phyloP scores from a whole-genome alignment of 2,329 filamentous ascomycete species.

The Ciborinia camelliae region DNA sequence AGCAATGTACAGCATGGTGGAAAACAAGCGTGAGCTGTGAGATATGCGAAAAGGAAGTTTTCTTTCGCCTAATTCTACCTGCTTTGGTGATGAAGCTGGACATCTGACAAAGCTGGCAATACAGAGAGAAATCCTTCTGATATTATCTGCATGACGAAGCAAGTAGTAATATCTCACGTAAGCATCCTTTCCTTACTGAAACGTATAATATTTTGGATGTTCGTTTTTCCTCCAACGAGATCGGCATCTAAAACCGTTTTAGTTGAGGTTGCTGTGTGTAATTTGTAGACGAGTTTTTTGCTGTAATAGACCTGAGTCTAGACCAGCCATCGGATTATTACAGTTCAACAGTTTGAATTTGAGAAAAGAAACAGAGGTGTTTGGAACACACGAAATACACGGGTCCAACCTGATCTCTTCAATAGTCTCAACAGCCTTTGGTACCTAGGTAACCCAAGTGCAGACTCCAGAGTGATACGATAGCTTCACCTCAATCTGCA shows the following conservation, averaged over 20 bases:
- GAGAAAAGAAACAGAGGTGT: background rate
- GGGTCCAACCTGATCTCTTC: background rate
- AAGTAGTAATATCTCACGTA: background rate
- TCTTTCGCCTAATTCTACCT: background rate
- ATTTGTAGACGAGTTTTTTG: background rate
- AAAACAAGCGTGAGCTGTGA: background rate
- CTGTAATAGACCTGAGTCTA: background rate
- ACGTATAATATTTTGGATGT: background rate
- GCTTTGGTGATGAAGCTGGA: background rate
- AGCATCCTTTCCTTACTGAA: background rate
- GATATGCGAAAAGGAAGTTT: background rate
- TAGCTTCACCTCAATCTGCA: background rate
- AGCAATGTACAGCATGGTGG: background rate
- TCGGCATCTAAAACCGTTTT: no score
- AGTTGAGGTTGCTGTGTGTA: background rate
- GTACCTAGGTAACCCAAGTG: no score
- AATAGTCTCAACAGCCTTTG: background rate
- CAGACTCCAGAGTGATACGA: background rate
- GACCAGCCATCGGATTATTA: background rate
- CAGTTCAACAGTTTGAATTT: background rate
- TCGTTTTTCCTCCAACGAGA: background rate
- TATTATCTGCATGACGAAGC: background rate
- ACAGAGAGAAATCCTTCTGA: conserved; percentile 1
- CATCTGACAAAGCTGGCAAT: background rate
- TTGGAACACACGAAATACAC: background rate